Evolutionary conservation across 495 filamentous ascomycete species (phyloP), one percentile per base, ranked within the genome.

Genomic region (Hapsidospora chrysogenum): DNA sequence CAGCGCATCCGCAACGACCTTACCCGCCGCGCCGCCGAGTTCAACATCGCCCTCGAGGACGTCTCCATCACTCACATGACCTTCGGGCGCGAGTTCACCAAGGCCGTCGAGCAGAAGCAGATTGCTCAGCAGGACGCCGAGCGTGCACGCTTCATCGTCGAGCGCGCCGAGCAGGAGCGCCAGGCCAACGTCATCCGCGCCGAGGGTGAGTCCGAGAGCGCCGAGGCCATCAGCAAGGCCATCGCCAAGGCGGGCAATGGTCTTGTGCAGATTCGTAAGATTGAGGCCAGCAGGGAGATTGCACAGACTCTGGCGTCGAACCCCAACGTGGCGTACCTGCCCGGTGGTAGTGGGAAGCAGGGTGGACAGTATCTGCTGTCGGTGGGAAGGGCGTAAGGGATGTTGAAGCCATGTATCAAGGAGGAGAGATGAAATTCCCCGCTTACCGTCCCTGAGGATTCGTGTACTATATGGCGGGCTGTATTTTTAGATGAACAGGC

Each of bases 51-150:
- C 21, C 80, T 99, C 28, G 89, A 99, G 59, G 89, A 99, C 50
- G 89, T 99, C 39, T 92, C 82, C 47, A 99, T 99, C 67, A 99
- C 89, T 28, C 89, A 99, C 74, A 96, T 99, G 89, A 96, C 89
- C 36, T 99, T 99, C 59, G 89, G 89, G 38, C 86, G 85, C 64
- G 89, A 99, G 63, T 99, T 99, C 76, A 99, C 89, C 39, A 74
- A 75, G 43, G 89, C 89, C 41, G 89, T 99, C 48, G 89, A 99
- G 65, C 92, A 99, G 70, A 99, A 99, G 72, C 89, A 99, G 68
- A 99, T 99, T 57, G 89, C 89, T 17, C 89, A 99, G 64, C 89
- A 99, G 60, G 89, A 99, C 52, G 89, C 89, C 39, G 89, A 99
- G 69, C 71, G 89, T 36, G 86, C 87, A 17, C 68, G 89, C 38